These are phyloP conservation scores for Microcera coccophila DNA, from an alignment of 2,329 filamentous ascomycete genomes.

Conservation along the genomic window DNA sequence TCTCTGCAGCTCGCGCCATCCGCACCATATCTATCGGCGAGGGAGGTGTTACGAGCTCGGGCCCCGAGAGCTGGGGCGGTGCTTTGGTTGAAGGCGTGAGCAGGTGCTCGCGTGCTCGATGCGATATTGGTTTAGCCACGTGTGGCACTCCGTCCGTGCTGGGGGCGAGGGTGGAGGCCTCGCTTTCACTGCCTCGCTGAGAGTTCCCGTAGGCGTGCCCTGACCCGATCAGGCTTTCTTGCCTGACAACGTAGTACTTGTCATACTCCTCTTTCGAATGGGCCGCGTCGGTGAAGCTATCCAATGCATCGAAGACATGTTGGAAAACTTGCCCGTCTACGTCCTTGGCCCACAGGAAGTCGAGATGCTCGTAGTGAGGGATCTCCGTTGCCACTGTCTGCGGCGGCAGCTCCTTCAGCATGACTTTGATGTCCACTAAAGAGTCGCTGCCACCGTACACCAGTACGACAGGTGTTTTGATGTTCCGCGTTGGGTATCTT, in stretches of 20 bases:
- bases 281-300: conserved; percentile 60
- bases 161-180: conserved; percentile 31
- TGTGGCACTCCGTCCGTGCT: conserved; percentile 17
- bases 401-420: conserved; percentile 81
- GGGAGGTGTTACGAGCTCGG: not conserved
- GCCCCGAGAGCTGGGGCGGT: not conserved
- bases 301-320: conserved; percentile 84
- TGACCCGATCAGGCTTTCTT: conserved; percentile 46
- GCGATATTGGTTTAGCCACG: conserved; percentile 16
- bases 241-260: conserved; percentile 51
- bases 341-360: conserved; percentile 91
- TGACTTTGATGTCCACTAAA: conserved; percentile 86
- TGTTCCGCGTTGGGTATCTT: conserved; percentile 93
- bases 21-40: not conserved
- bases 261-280: conserved; percentile 60
- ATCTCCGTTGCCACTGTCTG: conserved; percentile 85
- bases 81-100: not conserved
- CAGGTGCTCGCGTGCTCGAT: conserved; percentile 28
- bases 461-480: conserved; percentile 89
- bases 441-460: conserved; percentile 94
- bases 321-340: conserved; percentile 81
- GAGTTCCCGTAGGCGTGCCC: conserved; percentile 24
- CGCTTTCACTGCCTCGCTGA: conserved; percentile 35
- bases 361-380: conserved; percentile 90
- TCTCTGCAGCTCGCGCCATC: not conserved